phyloP scores from a whole-genome alignment of 2,329 filamentous ascomycete species.

The Beauveria scarabaeidicola region DNA sequence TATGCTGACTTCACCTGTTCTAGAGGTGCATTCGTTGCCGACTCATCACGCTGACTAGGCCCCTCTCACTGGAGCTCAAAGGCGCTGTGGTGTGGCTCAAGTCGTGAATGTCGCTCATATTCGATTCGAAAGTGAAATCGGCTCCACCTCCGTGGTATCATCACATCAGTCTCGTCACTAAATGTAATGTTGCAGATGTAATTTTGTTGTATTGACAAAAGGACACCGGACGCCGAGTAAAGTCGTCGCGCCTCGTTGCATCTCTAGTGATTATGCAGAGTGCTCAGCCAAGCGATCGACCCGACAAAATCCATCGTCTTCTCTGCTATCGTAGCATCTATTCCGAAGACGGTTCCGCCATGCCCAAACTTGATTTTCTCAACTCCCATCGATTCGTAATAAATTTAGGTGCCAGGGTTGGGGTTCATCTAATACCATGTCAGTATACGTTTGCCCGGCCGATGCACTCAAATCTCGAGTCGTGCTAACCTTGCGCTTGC shows the following conservation, averaged over 20 bases:
- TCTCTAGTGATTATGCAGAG: constrained; percentile 20
- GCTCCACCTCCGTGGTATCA: not conserved
- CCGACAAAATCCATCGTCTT: constrained; percentile 28
- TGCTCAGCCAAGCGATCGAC: constrained; percentile 29
- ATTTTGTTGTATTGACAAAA: constrained; percentile 32
- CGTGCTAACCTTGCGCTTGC: constrained; percentile 85
- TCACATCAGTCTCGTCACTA: not conserved
- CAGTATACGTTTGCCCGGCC: not conserved
- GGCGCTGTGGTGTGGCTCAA: too few relatives aligned
- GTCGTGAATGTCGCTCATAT: not conserved
- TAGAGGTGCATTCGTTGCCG: too few relatives aligned
- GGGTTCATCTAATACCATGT: constrained; percentile 63
- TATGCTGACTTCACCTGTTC: too few relatives aligned
- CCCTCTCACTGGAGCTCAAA: too few relatives aligned
- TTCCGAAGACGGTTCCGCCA: constrained; percentile 24
- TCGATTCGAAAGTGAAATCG: not conserved
- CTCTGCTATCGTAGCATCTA: constrained; percentile 24
- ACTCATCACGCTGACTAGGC: too few relatives aligned
- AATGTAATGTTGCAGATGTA: constrained; percentile 20
- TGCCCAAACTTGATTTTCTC: constrained; percentile 23
- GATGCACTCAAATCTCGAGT: not conserved
- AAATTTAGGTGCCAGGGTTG: constrained; percentile 62
- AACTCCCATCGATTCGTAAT: constrained; percentile 18
- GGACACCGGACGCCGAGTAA: constrained; percentile 34
- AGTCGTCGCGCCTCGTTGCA: constrained; percentile 31